phyloP scores from a whole-genome alignment of 163 green algal species.

The Coccomyxa subellipsoidea region DNA sequence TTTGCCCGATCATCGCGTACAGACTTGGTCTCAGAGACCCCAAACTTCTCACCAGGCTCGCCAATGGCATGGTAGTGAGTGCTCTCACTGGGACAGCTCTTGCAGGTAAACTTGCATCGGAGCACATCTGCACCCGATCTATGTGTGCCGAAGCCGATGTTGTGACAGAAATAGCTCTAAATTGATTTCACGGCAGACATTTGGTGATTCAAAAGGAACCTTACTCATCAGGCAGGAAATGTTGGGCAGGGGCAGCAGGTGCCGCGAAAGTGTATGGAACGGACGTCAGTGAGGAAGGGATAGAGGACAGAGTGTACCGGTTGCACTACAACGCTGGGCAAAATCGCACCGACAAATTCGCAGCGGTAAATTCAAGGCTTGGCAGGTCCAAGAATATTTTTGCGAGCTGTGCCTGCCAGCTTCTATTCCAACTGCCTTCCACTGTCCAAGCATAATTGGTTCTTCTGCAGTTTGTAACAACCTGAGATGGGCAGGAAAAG shows the following conservation, averaged over 20 bases:
- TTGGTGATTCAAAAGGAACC: neutral
- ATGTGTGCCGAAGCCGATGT: too few species aligned
- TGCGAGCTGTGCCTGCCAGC: neutral
- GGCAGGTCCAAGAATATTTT: neutral
- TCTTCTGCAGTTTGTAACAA: neutral
- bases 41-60: neutral
- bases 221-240: neutral
- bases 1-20: neutral
- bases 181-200: neutral
- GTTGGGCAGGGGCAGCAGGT: neutral
- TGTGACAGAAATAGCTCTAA: too few species aligned
- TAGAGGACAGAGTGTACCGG: constrained; percentile 1
- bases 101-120: neutral
- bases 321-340: neutral
- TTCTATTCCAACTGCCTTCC: neutral
- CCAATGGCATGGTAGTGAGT: neutral
- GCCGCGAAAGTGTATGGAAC: neutral
- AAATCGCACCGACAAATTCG: neutral
- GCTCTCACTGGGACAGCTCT: neutral
- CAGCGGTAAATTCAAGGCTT: neutral
- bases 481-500: neutral
- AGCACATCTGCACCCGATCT: too few species aligned
- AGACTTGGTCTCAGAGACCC: neutral
- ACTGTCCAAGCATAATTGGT: neutral
- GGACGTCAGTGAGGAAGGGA: neutral